phyloP scores from a whole-genome alignment of 116 monocot genomes.

The Phalaenopsis hybrid region DNA sequence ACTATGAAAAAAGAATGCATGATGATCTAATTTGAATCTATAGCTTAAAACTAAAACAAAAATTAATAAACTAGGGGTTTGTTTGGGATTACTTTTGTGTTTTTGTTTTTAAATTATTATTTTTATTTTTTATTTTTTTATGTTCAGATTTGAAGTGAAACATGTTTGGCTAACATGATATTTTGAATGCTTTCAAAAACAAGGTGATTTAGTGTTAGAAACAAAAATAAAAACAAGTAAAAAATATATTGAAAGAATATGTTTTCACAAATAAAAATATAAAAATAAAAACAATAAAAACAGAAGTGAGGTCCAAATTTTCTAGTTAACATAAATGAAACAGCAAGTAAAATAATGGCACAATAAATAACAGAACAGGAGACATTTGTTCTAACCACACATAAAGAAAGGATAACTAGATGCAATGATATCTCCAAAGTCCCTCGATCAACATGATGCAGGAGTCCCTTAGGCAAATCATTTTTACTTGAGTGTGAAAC shows the following conservation, averaged over 20 bases:
- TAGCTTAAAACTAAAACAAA: not conserved
- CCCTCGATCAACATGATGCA: constrained; percentile 68
- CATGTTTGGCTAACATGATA: no score
- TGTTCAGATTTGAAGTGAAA: no score
- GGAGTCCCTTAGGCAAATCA: constrained; percentile 62
- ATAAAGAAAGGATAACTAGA: constrained; percentile 81
- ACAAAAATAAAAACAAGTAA: no score
- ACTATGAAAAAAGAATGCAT: not conserved
- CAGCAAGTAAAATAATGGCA: not conserved
- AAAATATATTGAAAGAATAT: no score
- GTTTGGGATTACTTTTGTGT: no score
- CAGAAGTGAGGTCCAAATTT: not conserved
- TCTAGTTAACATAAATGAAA: not conserved
- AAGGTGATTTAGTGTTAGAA: no score
- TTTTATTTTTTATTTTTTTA: no score
- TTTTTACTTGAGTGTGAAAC: constrained; percentile 22
- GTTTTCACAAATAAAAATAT: no score
- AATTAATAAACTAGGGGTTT: no score
- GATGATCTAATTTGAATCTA: not conserved
- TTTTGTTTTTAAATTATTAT: no score
- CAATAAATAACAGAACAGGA: not conserved
- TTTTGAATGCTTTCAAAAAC: no score
- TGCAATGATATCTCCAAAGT: constrained; percentile 77
- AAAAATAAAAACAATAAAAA: no score
- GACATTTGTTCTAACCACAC: constrained; percentile 48